Evolutionary conservation across 805 yeast genomes (phyloP), one percentile per base, ranked within the genome.

Genomic region (Lachancea waltii): DNA sequence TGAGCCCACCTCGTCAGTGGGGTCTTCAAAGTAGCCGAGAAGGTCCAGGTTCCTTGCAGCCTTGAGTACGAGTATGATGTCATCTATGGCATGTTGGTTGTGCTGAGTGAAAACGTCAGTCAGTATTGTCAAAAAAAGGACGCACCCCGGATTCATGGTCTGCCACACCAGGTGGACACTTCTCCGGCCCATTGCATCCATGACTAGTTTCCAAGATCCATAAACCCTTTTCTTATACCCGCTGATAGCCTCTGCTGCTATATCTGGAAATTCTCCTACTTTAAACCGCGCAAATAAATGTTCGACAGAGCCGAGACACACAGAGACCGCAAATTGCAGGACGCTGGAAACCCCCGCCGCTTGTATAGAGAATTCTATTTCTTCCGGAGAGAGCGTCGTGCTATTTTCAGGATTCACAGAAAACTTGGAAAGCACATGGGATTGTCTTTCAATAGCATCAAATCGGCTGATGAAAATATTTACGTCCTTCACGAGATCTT

Each of bases 381-480:
- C 29, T 11, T 23, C 18, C 6, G 26, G 26, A 10, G 30, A 7
- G 7, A 24, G 11, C 7, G 9, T 17, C 16, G 17, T n/a, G n/a
- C n/a, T 14, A 19, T 18, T 21, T 3, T 13, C 23, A n/a, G 5
- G 21, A 16, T 43, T 39, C 13, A 31, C 30, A n/a, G 50, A 47
- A 16, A 48, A 42, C 6, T 49, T 52, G 29, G 46, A 46, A 15
- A 55, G 32, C 30, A 24, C 44, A n/a, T 38, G 36, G 8, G 50
- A 35, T 22, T 56, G 61, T 6, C 34, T 27, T 25, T 48, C 48
- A 10, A 58, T 36, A n/a, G 50, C 49, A 6, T 48, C 48, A 4
- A 50, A 37, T 29, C 47, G 45, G 6, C 21, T 14, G n/a, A 44
- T 40, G 3, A 47, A 36, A 3, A n/a, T 6, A 8, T 46, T 43